Evolutionary conservation across 139 green algal species (phyloP), one percentile per base, ranked within the genome.

Genomic region (Chlorella sp.): DNA sequence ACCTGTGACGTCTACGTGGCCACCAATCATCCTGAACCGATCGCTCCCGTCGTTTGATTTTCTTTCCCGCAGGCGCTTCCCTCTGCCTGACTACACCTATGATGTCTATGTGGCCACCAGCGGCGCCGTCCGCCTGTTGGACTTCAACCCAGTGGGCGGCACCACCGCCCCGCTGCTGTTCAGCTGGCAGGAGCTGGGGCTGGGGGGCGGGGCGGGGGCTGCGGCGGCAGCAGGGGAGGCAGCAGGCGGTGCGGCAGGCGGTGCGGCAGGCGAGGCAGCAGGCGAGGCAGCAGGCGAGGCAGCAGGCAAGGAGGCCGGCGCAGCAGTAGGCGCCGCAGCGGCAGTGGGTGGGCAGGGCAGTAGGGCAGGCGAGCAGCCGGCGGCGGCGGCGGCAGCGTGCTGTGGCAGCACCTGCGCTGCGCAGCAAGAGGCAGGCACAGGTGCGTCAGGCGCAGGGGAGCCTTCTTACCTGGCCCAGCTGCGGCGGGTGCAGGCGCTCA

Each of bases 91-190:
- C 76, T 95, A 82, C 74, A 82, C 87, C 2, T 93, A 94, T 76
- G 96, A 99, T 81, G 92, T 98, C 14, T 98, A 98, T 73, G 86
- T 99, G 0, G 89, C 94, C 14, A 85, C 84, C 24, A 88, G 65
- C 44, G 75, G 76, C 32, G 76, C 86, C 1, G 89, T 97, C 1
- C 89, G 89, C 32, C 76, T 99, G 11, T 14, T 99, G 30, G 97
- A 99, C 89, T 95, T 99, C 84, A 99, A 98, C 86, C 93, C 96
- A 0, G 84, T 93, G 41, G 88, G 90, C 17, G 91, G 87, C 72
- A 93, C 92, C 34, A 98, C 96, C 17, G 90, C 91, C 0, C 94
- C 97, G 22, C 92, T 99, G 78, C 90, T 99, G 16, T 99, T 97
- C 86, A 82, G 83, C 30, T 98, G 96, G 96, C 82, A 93, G 46